phyloP scores from a whole-genome alignment of 2,329 filamentous ascomycete species.

The Aureobasidium sp. region DNA sequence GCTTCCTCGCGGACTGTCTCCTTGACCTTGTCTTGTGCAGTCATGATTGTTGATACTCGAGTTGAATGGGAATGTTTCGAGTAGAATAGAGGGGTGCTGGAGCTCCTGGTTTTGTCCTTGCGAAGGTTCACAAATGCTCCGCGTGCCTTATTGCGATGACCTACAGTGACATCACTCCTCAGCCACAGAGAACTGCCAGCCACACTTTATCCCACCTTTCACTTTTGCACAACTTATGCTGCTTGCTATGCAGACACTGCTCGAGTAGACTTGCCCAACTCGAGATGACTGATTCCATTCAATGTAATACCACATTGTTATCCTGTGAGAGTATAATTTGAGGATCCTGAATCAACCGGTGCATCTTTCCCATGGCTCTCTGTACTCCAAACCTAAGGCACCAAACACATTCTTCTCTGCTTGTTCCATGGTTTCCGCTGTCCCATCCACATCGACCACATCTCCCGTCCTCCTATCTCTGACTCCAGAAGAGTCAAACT shows the following conservation, averaged over 20 bases:
- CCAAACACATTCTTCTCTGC: slow-evolving; percentile 77
- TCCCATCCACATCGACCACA: slow-evolving; percentile 63
- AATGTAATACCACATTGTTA: too few relatives aligned
- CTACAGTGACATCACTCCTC: neutral
- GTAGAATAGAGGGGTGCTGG: neutral
- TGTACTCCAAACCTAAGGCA: slow-evolving; percentile 53
- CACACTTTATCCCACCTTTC: neutral
- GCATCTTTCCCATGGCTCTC: slow-evolving; percentile 35
- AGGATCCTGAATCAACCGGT: too few relatives aligned
- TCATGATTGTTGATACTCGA: neutral
- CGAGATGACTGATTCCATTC: too few relatives aligned
- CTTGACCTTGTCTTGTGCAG: slow-evolving; percentile 41
- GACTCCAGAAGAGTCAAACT: slow-evolving; percentile 87
- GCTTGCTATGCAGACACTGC: neutral
- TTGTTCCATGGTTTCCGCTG: slow-evolving; percentile 50
- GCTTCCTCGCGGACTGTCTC: slow-evolving; percentile 60
- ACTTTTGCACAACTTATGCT: too few relatives aligned
- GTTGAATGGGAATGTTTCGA: neutral
- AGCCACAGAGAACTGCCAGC: neutral
- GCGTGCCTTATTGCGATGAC: neutral
- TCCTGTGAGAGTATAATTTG: too few relatives aligned
- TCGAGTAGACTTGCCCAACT: neutral
- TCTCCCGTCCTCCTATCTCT: slow-evolving; percentile 59
- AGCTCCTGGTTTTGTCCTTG: neutral
- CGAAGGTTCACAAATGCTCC: neutral